A percentile compares a stretch with the other conserved stretches of the same genome.
Evolutionary conservation across 2,329 filamentous ascomycete species (phyloP).

Genomic region (Penicillium sp.): DNA sequence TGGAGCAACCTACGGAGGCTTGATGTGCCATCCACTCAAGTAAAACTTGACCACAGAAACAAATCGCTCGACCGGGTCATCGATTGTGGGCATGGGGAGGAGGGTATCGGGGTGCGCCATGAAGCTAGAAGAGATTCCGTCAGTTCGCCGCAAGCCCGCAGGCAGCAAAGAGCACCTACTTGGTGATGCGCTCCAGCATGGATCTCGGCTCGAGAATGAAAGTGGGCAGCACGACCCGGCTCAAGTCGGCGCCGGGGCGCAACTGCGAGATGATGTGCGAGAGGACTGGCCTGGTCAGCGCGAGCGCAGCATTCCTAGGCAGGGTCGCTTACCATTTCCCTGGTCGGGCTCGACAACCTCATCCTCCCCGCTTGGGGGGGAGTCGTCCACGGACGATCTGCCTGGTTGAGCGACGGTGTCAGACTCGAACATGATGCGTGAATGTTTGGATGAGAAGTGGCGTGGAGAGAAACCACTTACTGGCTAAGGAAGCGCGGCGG

Average conservation of each 20-base stretch:
- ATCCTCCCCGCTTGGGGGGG: slow-evolving; percentile 59
- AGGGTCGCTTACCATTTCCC: slow-evolving; percentile 70
- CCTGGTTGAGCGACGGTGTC: slow-evolving; percentile 37
- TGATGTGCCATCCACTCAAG: slow-evolving; percentile 97
- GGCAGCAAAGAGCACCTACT: slow-evolving; percentile 57
- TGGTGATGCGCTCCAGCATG: slow-evolving; percentile 98
- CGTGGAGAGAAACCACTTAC: slow-evolving; percentile 28
- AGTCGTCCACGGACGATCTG: slow-evolving; percentile 60
- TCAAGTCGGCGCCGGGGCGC: slow-evolving; percentile 90
- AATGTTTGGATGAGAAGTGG: slow-evolving; percentile 3
- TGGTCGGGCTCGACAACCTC: slow-evolving; percentile 88
- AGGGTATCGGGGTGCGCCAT: slow-evolving; percentile 99
- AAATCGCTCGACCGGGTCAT: slow-evolving; percentile 86
- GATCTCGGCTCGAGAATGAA: slow-evolving; percentile 97
- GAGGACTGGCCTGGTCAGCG: slow-evolving; percentile 62
- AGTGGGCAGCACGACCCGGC: slow-evolving; percentile 88
- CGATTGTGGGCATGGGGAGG: slow-evolving; percentile 78
- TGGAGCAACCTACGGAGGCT: slow-evolving; percentile 71
- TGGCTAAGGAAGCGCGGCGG: slow-evolving; percentile 38
- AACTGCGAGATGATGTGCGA: slow-evolving; percentile 97
- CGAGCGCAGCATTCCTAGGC: not conserved
- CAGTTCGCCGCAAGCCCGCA: not conserved
- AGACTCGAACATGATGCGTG: slow-evolving; percentile 18
- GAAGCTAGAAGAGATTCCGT: slow-evolving; percentile 61
- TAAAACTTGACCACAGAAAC: slow-evolving; percentile 97